Evolutionary conservation across 2,329 filamentous ascomycete genomes (phyloP), one percentile per base, ranked within the genome.

Genomic region (Aspergillus glaucus): DNA sequence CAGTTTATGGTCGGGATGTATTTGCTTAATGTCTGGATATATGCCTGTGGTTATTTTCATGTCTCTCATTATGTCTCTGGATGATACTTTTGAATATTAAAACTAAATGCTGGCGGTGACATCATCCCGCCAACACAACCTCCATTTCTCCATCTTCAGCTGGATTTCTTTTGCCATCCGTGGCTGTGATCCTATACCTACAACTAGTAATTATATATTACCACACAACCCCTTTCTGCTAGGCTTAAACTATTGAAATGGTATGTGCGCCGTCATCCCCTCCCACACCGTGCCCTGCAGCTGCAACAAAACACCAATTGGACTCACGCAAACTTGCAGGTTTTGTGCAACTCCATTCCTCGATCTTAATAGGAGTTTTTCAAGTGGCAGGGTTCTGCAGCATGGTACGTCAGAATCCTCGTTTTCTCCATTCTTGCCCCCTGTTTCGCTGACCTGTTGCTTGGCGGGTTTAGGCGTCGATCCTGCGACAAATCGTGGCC

Each of bases 401-500:
- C 37, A 55, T 55, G 53, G 50, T 55, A 51, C 40, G 41, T 43
- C 41, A 12, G n/a, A 39, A 12, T 39, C 36, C 36, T 32, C 22
- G 14, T 44, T 45, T 8, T 17, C 15, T 17, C 14, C 4, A 10
- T 17, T 21, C 17, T 28, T 14, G 24, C 24, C 24, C 26, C 26
- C 26, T 30, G 26, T 22, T 19, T 19, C 15, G 21, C 41, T 43
- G 22, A 43, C 41, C 22, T 26, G 41, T 19, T 19, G 19, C 19
- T 24, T 41, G 55, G 43, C 48, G 53, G 55, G 28, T 40, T 22
- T 50, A 76, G 88, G 79, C 86, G 47, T 88, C 85, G 19, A 72
- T 97, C 53, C 79, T 97, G 57, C 87, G 92, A 60, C 88, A 95
- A 66, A 88, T 97, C 55, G 89, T 97, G 53, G 90, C 93, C 41